Base-by-base conservation (phyloP, 2,329 filamentous ascomycete genomes). In the Neurospora crassa region DNA sequence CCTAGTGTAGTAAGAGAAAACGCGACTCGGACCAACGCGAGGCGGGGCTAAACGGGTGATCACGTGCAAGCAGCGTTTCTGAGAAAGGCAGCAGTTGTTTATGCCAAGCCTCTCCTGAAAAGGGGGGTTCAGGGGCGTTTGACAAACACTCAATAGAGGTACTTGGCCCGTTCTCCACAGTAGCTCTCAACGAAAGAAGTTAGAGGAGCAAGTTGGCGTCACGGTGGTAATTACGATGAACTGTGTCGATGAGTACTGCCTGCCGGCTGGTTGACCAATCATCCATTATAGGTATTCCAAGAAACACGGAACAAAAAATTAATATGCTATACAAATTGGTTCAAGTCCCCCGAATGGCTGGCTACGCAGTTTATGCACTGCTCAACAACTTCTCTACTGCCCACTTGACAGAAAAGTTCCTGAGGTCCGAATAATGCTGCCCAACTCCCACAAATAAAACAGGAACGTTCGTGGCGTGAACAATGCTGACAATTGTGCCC, bases 401-500 rank as follows among this genome's bases (percentile, higher is more conserved):
- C 89, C 89, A 91, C 75, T 86, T 88, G 67, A 91, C 89, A n/a
- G 87, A 90, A 76, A 91, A 88, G 78, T 89, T 91, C 72, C 89
- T 85, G 73, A 91, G 82, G 77, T 91, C 89, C 53, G 87, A 90
- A 78, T 91, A 91, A 77, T 91, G 89, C 80, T 91, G 89, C 14
- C 89, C 89, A 40, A 91, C 88, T 71, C 88, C 96, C 75, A 99
- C 87, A 79, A 99, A 99, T 12, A 98, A 87, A 24, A 99, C 94
- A 0, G 96, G 96, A 67, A 99, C 96, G 40, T 95, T 93, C 3
- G 96, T 99, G 3, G 96, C 95, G 82, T 98, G 95, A 47, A 99
- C 95, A 85, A 99, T 95, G 79, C 93, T 97, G 74, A 99, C 96
- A 74, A 99, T 84, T 2, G 95, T 97, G 76, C 88, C 94, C 63